Evolutionary conservation across 768 basidiomycete genomes (phyloP).

Genomic region (Boletus pseudopeckii): DNA sequence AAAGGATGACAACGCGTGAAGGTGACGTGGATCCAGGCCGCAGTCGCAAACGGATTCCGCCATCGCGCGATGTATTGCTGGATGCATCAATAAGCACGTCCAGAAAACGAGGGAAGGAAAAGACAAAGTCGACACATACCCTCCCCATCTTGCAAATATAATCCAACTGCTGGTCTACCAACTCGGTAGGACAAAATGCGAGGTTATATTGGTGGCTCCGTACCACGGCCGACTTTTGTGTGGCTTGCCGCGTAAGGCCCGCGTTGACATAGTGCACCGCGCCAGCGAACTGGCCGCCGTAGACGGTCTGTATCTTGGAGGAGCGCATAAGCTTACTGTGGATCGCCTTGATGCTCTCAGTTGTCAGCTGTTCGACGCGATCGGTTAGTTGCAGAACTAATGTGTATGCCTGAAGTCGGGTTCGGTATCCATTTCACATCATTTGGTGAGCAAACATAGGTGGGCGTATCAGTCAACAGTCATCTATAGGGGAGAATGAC

Average conservation of each 20-base stretch:
- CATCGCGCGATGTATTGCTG: constrained; percentile 38
- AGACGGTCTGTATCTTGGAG: constrained; percentile 28
- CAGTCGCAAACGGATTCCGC: constrained; percentile 37
- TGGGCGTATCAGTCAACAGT: neutral
- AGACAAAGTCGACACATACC: constrained; percentile 12
- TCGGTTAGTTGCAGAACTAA: constrained; percentile 22
- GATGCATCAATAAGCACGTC: neutral
- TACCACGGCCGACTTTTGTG: constrained; percentile 30
- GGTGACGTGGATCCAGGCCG: constrained; percentile 35
- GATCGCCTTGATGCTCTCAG: constrained; percentile 28
- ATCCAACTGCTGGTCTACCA: constrained; percentile 32
- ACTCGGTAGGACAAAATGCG: constrained; percentile 29
- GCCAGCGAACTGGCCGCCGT: constrained; percentile 3
- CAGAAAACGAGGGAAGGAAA: neutral
- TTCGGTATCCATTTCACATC: neutral
- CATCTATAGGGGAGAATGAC: neutral
- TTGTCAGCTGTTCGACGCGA: constrained; percentile 24
- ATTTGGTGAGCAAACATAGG: neutral
- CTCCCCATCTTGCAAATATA: constrained; percentile 35
- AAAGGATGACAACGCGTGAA: constrained; percentile 35
- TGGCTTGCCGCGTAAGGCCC: constrained; percentile 26
- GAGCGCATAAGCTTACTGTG: constrained; percentile 31
- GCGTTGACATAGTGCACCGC: constrained; percentile 30
- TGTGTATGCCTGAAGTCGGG: constrained; percentile 23
- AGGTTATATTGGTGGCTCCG: constrained; percentile 34